Percentiles rank a stretch among this genome's conserved stretches.
Conservation (phyloP, 2,329 filamentous ascomycete genomes). For the Chaetomium strumarium region DNA sequence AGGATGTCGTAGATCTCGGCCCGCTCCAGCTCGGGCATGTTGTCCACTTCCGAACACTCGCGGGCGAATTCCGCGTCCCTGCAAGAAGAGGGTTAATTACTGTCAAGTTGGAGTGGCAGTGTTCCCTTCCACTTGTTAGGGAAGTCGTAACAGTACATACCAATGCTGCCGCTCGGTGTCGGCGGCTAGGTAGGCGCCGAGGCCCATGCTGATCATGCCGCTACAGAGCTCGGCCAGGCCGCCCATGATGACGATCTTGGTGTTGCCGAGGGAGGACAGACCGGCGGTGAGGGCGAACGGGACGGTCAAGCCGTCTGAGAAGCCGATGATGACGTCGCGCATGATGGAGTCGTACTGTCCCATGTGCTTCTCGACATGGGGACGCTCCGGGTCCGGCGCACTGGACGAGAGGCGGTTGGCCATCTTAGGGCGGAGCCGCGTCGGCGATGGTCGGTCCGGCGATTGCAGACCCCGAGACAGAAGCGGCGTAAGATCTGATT, state of each 20-base stretch:
- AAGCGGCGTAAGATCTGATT: not conserved
- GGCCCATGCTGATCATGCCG: constrained; percentile 67
- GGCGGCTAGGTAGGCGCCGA: constrained; percentile 63
- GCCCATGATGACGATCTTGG: constrained; percentile 60
- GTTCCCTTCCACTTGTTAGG: too few species aligned
- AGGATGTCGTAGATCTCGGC: constrained; percentile 45
- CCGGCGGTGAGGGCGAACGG: constrained; percentile 70
- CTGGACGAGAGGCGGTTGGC: not conserved
- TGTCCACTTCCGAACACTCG: constrained; percentile 39
- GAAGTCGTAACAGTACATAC: not conserved
- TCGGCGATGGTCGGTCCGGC: not conserved
- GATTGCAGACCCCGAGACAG: not conserved
- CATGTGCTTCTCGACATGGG: not conserved
- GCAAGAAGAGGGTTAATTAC: constrained; percentile 26
- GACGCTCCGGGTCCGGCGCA: not conserved
- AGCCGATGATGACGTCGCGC: constrained; percentile 42
- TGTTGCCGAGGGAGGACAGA: constrained; percentile 55
- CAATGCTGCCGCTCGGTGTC: not conserved
- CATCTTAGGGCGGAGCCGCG: not conserved
- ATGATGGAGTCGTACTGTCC: not conserved
- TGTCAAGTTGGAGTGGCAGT: not conserved
- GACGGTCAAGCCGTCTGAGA: constrained; percentile 68
- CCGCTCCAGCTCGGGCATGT: constrained; percentile 40
- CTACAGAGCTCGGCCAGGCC: constrained; percentile 66
- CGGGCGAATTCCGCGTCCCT: constrained; percentile 45